Evolutionary conservation across 148 eudicot genomes (phyloP).

Genomic region (Rhododendron vialii): DNA sequence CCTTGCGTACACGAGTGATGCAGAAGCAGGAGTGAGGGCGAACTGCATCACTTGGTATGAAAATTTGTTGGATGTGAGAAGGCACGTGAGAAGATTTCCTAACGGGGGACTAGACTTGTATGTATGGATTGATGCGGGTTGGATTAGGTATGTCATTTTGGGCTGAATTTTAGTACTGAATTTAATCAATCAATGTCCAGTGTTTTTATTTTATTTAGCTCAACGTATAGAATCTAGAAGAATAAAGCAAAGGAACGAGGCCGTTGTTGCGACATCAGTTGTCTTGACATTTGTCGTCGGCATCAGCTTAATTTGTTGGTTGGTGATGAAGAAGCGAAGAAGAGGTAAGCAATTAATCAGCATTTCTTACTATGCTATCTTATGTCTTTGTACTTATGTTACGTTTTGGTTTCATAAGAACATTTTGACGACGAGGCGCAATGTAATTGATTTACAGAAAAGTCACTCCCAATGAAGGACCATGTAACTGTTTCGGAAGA

Average conservation of each 20-base stretch:
- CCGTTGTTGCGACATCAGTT: neutral
- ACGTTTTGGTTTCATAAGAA: neutral
- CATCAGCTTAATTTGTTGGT: neutral
- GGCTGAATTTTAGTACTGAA: neutral
- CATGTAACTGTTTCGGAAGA: too few species aligned
- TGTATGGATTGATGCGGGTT: neutral
- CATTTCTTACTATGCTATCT: neutral
- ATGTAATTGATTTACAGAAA: too few species aligned
- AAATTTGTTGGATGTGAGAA: too few species aligned
- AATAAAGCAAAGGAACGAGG: neutral
- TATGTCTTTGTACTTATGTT: too few species aligned
- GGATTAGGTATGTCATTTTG: neutral
- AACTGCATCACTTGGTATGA: too few species aligned
- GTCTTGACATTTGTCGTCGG: neutral
- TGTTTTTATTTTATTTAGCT: neutral
- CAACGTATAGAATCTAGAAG: neutral
- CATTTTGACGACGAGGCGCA: neutral
- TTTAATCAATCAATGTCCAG: too few species aligned
- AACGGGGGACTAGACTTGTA: neutral
- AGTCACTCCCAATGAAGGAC: too few species aligned
- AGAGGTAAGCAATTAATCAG: neutral
- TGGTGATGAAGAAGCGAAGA: neutral
- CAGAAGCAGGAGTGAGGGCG: too few species aligned
- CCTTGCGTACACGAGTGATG: too few species aligned
- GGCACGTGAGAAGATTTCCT: too few species aligned